Evolutionary conservation across 2,329 filamentous ascomycete genomes (phyloP).

Genomic region (Ilyonectria mors-panacis): DNA sequence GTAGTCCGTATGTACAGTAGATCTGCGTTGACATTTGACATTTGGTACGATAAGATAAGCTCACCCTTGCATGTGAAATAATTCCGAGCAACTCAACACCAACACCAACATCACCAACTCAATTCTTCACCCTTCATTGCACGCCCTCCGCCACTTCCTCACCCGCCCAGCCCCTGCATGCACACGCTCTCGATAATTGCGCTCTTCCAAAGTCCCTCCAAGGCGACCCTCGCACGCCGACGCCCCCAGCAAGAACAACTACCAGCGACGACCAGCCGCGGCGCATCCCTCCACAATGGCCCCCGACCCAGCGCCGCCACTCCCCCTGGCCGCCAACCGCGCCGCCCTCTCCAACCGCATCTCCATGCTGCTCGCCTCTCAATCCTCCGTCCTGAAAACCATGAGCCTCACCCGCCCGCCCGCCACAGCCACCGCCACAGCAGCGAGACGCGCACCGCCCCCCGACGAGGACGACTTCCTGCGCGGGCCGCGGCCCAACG

Average conservation of each 20-base stretch:
- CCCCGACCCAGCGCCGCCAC: slow-evolving; percentile 43
- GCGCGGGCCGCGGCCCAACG: slow-evolving; percentile 50
- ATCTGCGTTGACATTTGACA: neutral
- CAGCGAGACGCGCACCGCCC: slow-evolving; percentile 15
- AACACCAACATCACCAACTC: slow-evolving; percentile 32
- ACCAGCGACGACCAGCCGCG: neutral
- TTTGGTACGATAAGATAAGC: slow-evolving; percentile 43
- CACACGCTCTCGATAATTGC: neutral
- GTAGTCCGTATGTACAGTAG: neutral
- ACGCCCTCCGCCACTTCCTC: neutral
- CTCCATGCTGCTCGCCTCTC: slow-evolving; percentile 56
- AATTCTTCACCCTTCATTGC: neutral
- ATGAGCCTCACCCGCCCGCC: slow-evolving; percentile 46
- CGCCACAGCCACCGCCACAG: slow-evolving; percentile 1
- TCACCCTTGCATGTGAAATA: slow-evolving; percentile 45
- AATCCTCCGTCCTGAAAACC: slow-evolving; percentile 52
- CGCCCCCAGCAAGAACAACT: neutral
- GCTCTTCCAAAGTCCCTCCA: neutral
- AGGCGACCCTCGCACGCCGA: neutral
- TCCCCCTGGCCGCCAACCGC: slow-evolving; percentile 57
- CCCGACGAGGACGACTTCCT: slow-evolving; percentile 47
- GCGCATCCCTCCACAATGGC: slow-evolving; percentile 36
- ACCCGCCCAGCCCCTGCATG: too few species aligned
- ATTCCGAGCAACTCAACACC: slow-evolving; percentile 35
- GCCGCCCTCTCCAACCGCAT: slow-evolving; percentile 60